phyloP scores from a whole-genome alignment of 139 green algal genomes.

The Haematococcus sp. region DNA sequence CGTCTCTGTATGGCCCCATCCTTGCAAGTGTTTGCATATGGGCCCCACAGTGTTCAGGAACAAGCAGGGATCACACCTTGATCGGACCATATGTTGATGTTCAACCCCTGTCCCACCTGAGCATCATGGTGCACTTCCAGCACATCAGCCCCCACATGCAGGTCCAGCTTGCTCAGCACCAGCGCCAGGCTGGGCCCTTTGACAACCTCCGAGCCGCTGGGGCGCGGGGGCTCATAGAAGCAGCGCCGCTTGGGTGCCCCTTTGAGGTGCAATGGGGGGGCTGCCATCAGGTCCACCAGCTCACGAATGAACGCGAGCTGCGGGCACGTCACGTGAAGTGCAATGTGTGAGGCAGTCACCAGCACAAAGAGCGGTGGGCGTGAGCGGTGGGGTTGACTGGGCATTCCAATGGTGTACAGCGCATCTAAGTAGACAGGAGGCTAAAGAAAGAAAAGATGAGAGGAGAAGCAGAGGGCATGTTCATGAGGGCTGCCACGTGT shows the following conservation, averaged over 20 bases:
- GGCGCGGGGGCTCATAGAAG: constrained; percentile 36
- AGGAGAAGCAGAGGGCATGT: no score
- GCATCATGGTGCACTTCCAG: constrained; percentile 40
- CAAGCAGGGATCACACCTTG: no score
- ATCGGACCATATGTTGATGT: neutral
- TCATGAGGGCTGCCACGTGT: no score
- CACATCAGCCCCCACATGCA: constrained; percentile 31
- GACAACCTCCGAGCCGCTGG: constrained; percentile 6
- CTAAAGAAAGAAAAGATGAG: no score
- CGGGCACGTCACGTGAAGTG: neutral
- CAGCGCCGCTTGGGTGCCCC: constrained; percentile 41
- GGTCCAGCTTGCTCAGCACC: constrained; percentile 36
- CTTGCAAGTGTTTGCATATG: neutral
- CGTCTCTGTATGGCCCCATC: neutral
- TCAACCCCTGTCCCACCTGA: constrained; percentile 7
- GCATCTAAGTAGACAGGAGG: no score
- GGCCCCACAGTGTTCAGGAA: neutral
- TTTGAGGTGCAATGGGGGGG: constrained; percentile 33
- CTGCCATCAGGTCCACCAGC: constrained; percentile 21
- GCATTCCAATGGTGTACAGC: no score
- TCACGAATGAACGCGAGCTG: constrained; percentile 37
- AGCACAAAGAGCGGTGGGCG: no score
- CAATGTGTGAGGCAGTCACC: no score
- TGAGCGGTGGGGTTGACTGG: no score
- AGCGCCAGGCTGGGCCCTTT: constrained; percentile 3